Evolutionary conservation across 345 rosid species (phyloP).

Genomic region (Eucalyptus sp.): DNA sequence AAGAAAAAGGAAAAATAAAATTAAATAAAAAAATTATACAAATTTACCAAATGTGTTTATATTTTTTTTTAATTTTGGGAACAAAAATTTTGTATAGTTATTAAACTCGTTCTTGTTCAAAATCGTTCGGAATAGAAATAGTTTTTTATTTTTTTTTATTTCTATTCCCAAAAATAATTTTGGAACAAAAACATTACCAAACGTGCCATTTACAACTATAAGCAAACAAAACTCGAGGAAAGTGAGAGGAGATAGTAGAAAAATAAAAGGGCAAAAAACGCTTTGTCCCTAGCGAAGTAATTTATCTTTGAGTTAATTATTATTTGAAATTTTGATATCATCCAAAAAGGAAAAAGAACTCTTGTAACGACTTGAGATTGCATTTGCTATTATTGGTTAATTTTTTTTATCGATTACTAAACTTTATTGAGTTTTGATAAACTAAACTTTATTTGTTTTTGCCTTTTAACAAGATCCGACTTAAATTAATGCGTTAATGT

Average conservation of each 20-base stretch:
- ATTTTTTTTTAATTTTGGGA: too few relatives aligned
- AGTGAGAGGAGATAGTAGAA: not conserved
- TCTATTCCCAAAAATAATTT: too few relatives aligned
- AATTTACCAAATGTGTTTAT: too few relatives aligned
- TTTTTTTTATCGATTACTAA: not conserved
- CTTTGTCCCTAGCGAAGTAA: not conserved
- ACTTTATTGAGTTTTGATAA: not conserved
- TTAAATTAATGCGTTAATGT: not conserved
- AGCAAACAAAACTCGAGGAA: not conserved
- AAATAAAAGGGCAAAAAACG: not conserved
- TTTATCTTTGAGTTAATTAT: not conserved
- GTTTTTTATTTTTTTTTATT: too few relatives aligned
- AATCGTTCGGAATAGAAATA: too few relatives aligned
- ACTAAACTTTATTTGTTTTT: not conserved
- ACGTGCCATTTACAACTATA: not conserved
- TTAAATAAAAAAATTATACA: too few relatives aligned
- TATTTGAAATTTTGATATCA: not conserved
- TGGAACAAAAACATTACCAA: too few relatives aligned
- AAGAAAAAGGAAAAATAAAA: too few relatives aligned
- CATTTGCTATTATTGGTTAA: not conserved
- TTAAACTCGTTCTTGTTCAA: too few relatives aligned
- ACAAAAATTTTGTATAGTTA: too few relatives aligned
- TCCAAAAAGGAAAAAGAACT: not conserved
- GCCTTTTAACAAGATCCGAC: not conserved
- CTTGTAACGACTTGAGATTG: not conserved